Evolutionary conservation across 2,329 filamentous ascomycete species (phyloP), one percentile per base, ranked within the genome.

Genomic region (Exserohilum rostratum): DNA sequence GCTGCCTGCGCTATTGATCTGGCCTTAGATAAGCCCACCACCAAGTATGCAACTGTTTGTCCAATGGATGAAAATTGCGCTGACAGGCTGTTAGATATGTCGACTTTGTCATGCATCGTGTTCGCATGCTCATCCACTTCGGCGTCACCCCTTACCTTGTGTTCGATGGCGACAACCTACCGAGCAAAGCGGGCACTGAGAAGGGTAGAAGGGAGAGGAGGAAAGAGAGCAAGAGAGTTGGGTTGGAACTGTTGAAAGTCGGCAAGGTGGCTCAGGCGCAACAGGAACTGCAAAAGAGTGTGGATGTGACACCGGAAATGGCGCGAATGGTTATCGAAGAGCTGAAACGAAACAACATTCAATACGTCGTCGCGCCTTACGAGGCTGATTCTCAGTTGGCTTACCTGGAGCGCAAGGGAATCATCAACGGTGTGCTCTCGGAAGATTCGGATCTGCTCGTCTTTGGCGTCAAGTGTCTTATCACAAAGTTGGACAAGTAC

Each of bases 311-410:
- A 1, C 93, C 96, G 2, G 88, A 95, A 67, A 99, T 99, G 96
- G 95, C 95, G 6, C 86, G 90, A 6, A 84, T 90, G 62, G 79
- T 98, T 48, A 99, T 99, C 54, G 92, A 97, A 64, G 91, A 96
- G 73, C 82, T 98, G 67, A 97, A 96, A 77, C 85, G 86, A 67
- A 80, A 88, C 68, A 83, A 86, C 34, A 83, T 99, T 13, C 85
- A 91, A 53, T 98, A 96, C 71, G 83, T 99, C 50, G 96, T 99
- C 15, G 95, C 95, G 0, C 95, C 95, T 0, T 99, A 97, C 76
- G 95, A 99, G 80, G 95, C 95, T 42, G 95, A 99, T 75, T 89
- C 93, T n/a, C 93, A 99, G 75, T 83, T 99, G 66, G 93, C 92
- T 22, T 99, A 98, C 71, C 83, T 99, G 33, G 95, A 99, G 76